A percentile compares a stretch with the other conserved stretches of the same genome.
phyloP scores from a whole-genome alignment of 495 filamentous ascomycete genomes.

The Podospora comata region DNA sequence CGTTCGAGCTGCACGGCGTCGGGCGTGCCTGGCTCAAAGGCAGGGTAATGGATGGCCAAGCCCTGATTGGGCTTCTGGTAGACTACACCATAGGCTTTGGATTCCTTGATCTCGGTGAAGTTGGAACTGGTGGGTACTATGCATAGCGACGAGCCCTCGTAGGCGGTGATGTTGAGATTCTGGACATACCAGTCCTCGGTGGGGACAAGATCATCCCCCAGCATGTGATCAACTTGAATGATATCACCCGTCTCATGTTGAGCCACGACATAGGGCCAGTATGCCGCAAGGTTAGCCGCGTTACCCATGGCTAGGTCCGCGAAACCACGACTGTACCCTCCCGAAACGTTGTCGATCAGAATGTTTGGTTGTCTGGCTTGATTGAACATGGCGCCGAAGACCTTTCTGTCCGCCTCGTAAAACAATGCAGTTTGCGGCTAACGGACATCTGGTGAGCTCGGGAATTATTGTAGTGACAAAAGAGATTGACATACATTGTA shows the following conservation, averaged over 20 bases:
- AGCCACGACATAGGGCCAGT: background rate
- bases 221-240: background rate
- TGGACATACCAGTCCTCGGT: background rate
- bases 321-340: background rate
- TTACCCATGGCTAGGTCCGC: background rate
- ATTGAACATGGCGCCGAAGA: background rate
- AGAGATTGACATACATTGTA: background rate
- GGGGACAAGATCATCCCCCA: too few relatives aligned
- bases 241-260: background rate
- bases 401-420: background rate
- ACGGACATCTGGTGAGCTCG: background rate
- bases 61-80: background rate
- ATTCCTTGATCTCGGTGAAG: background rate
- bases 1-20: background rate
- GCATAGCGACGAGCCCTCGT: background rate
- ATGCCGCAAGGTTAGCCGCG: background rate
- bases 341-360: background rate
- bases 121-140: background rate
- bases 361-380: background rate
- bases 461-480: background rate
- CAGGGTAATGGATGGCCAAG: background rate
- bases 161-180: background rate
- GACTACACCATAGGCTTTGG: background rate
- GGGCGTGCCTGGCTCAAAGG: too few relatives aligned
- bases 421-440: background rate